A percentile compares a stretch with the other conserved stretches of the same genome.
Conservation (phyloP, 1,139 yeast genomes). For the Komagataea norvegica region DNA sequence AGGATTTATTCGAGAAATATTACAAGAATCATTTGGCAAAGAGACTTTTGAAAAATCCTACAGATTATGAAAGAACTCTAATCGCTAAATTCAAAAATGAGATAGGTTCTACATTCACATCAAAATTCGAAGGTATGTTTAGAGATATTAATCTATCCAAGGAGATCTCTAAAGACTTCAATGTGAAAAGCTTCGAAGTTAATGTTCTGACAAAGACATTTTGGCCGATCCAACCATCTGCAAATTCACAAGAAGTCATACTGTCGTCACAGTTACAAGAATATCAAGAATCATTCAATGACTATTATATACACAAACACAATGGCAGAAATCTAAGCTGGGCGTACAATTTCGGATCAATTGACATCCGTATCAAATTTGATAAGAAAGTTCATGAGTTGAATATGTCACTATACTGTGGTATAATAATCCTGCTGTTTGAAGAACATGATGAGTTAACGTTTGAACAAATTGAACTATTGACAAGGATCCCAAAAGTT, state of each 20-base stretch:
- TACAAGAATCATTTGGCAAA: conserved; percentile 90
- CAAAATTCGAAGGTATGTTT: conserved; percentile 85
- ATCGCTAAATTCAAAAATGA: conserved; percentile 71
- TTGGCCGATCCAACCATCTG: conserved; percentile 56
- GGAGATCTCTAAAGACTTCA: conserved; percentile 55
- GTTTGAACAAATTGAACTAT: conserved; percentile 55
- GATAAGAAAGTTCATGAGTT: conserved; percentile 72
- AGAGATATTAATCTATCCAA: conserved; percentile 69
- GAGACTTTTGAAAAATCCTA: conserved; percentile 54
- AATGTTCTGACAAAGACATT: conserved; percentile 51
- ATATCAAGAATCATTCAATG: conserved; percentile 39
- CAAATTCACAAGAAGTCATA: conserved; percentile 49
- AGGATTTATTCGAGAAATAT: conserved; percentile 81
- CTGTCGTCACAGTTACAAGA: conserved; percentile 46
- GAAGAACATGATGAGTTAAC: conserved; percentile 49
- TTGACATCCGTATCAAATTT: conserved; percentile 67
- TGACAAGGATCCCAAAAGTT: conserved; percentile 65
- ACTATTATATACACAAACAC: conserved; percentile 56
- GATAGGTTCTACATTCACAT: conserved; percentile 74
- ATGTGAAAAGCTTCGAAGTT: conserved; percentile 37
- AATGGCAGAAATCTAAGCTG: conserved; percentile 73
- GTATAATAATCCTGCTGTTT: conserved; percentile 70
- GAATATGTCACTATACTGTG: conserved; percentile 77
- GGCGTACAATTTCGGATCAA: conserved; percentile 81
- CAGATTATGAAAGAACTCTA: conserved; percentile 65